Conservation (phyloP, 1,284 basidiomycete species). For the Vanrija humicola region DNA sequence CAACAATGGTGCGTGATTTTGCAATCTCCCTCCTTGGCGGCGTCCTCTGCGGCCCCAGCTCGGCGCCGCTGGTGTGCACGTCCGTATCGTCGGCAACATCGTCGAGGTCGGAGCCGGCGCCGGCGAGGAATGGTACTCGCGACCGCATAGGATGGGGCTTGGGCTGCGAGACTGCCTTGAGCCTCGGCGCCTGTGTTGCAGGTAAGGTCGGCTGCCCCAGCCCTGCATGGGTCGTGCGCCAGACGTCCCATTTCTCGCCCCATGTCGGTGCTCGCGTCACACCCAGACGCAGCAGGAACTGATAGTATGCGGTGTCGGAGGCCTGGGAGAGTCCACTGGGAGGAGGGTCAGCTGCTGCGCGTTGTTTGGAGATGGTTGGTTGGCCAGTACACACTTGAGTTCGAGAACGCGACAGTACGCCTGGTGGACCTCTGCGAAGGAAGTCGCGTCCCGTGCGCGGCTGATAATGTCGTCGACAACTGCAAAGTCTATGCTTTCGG, state of each 20-base stretch:
- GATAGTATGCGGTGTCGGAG: constrained; percentile 40
- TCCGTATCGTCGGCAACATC: constrained; percentile 25
- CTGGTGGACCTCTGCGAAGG: constrained; percentile 36
- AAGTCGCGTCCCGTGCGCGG: constrained; percentile 33
- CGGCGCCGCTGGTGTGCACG: neutral
- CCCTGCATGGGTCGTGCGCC: constrained; percentile 16
- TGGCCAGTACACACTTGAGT: constrained; percentile 26
- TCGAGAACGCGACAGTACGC: constrained; percentile 37
- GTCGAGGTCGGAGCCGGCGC: constrained; percentile 42
- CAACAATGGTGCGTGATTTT: constrained; percentile 9
- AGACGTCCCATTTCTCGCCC: constrained; percentile 46
- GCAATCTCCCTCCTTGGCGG: neutral
- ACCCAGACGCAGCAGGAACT: constrained; percentile 47
- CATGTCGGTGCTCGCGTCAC: constrained; percentile 43
- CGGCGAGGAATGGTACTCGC: constrained; percentile 40
- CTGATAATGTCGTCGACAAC: constrained; percentile 41
- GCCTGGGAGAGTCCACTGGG: constrained; percentile 35
- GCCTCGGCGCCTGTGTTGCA: neutral
- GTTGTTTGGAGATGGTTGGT: neutral
- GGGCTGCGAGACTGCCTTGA: neutral
- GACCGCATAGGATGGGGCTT: constrained; percentile 11
- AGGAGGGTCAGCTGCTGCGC: neutral
- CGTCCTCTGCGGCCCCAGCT: neutral
- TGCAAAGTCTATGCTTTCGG: constrained; percentile 38
- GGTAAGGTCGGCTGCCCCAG: neutral